Base-by-base conservation (phyloP, 2,329 filamentous ascomycete genomes). In the Trichoderma sp. region DNA sequence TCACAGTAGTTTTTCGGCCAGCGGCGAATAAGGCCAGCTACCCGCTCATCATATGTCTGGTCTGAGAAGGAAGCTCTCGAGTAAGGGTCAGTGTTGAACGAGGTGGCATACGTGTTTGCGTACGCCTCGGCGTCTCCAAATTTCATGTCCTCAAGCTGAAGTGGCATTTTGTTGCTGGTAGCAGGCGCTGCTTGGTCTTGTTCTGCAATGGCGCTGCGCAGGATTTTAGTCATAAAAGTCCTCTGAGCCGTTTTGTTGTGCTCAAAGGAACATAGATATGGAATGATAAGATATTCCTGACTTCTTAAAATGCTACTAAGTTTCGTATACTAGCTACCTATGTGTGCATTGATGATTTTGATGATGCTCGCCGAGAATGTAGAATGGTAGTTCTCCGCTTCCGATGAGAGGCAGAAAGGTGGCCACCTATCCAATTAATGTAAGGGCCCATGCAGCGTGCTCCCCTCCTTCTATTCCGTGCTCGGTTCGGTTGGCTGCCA, bases 81-180 rank as follows among this genome's bases (percentile, higher is more conserved):
- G 11, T 53, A 53, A 3, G 47, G n/a, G 11, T 53, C 21, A 1
- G n/a, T 53, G 11, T 53, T 53, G 11, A 53, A 53, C 3, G 47
- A 53, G 47, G 47, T 53, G 47, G 47, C 47, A 53, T 53, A 53
- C n/a, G 47, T 53, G 47, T 53, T 51, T 11, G 43, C 43, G n/a
- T 51, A 51, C 0, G 47, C 47, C 21, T 21, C 21, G 47, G 47
- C 47, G 24, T 53, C 47, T 53, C 3, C 21, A 53, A 53, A 53
- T 21, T 14, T 53, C 47, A 53, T 53, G 11, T 53, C 47, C 21
- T 53, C n/a, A 24, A 53, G 47, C 21, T 53, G 47, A 24, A 53
- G 47, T 21, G 47, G 47, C 47, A 53, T 53, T 24, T 21, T 24
- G 43, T 12, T 21, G 43, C 6, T 21, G n/a, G 14, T 24, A 51